Evolutionary conservation across 148 eudicot species (phyloP), one percentile per base, ranked within the genome.

Genomic region (Drosera capensis): DNA sequence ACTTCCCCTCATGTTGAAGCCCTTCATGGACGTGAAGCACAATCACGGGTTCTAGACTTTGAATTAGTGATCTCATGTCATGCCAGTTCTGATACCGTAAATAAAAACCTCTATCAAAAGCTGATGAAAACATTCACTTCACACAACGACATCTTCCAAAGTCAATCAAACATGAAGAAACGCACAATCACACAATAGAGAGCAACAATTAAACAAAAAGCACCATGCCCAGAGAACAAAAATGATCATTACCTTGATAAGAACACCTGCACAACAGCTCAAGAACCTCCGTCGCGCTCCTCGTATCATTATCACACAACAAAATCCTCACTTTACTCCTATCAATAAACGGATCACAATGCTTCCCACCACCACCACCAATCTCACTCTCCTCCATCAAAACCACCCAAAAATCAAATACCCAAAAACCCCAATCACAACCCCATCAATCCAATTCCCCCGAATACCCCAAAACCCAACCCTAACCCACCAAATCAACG

Each of bases 271-370:
- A 72, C 50, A 85, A 49, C 24, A 85, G 92, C 8, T 52, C 62
- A 25, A 77, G 58, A 42, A 71, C 83, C 62, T 80, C 82, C 48
- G 72, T 58, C 3, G 70, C 72, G 42, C 86, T 74, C 54, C 68
- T 74, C 15, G 48, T 29, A 66, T 85, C 82, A 44, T 70, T 80
- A 54, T 85, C 95, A 42, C 86, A 85, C 45, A 85, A 54, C 74
- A 85, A 78, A 59, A 85, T 80, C 69, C 86, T 64, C 22, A 85
- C 95, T 67, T 78, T 80, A 62, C 86, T 85, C 40, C 92, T 71
- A 72, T 85, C 92, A 21, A 85, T 70, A 55, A 85, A 85, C 48
- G 71, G 80, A 42, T 80, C 90, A 38, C 46, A 20, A 38, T 35
- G 15, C 24, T 35, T 23, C 14, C 45, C 67, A 8, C 57, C 66